Percentiles rank a stretch among this genome's conserved stretches.
Evolutionary conservation across 768 basidiomycete species (phyloP).

Genomic region (Rhodocollybia butyracea): DNA sequence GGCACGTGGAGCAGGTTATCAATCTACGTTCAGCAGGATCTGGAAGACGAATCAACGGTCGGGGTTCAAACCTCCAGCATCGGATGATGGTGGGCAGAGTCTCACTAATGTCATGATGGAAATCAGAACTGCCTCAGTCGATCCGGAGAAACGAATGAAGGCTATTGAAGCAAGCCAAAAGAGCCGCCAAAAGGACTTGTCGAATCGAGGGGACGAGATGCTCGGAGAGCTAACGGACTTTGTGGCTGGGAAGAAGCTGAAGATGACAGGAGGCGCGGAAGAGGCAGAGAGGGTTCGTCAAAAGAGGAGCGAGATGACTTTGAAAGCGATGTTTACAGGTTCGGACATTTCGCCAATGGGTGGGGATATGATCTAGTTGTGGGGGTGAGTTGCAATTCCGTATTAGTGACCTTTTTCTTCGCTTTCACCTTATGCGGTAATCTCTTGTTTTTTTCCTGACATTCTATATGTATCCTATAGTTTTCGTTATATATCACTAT

Average conservation of each 20-base stretch:
- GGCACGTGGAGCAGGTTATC: constrained; percentile 89
- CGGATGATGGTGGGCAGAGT: constrained; percentile 66
- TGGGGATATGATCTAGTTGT: constrained; percentile 9
- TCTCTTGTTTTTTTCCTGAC: not conserved
- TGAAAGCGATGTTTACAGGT: constrained; percentile 85
- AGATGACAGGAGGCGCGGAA: constrained; percentile 94
- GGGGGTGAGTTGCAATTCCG: too few relatives aligned
- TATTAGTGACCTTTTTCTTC: too few relatives aligned
- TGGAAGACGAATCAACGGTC: constrained; percentile 32
- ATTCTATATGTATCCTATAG: too few relatives aligned
- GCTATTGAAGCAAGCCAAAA: constrained; percentile 91
- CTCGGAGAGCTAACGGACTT: constrained; percentile 83
- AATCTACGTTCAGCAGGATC: constrained; percentile 53
- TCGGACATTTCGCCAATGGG: constrained; percentile 19
- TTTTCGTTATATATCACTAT: too few relatives aligned
- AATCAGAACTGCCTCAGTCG: constrained; percentile 77
- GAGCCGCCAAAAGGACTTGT: constrained; percentile 72
- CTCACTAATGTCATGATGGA: constrained; percentile 85
- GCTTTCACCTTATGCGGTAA: too few relatives aligned
- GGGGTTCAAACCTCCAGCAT: constrained; percentile 58
- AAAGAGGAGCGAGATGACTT: constrained; percentile 75
- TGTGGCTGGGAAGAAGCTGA: constrained; percentile 83
- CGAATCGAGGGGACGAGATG: constrained; percentile 75
- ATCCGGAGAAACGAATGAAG: constrained; percentile 82
- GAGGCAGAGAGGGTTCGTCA: constrained; percentile 87